Evolutionary conservation across 306 rosid genomes (phyloP).

Genomic region (Rosa lucieae): DNA sequence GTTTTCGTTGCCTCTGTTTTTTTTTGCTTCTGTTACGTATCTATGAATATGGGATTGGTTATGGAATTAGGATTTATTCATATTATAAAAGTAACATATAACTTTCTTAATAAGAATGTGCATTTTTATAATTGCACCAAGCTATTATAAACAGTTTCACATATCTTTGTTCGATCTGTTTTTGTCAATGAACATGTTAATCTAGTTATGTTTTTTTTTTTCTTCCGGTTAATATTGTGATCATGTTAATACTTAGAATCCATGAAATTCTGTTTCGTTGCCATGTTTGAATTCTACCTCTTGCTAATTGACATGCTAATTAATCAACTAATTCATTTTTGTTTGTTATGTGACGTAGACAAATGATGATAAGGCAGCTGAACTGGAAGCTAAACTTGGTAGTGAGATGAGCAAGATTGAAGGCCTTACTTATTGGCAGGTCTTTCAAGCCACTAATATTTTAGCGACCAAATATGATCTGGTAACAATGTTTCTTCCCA

Average conservation of each 20-base stretch:
- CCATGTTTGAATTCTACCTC: not conserved
- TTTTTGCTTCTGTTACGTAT: not conserved
- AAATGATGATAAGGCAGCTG: not conserved
- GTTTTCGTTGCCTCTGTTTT: not conserved
- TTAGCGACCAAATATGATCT: not conserved
- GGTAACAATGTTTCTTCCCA: not conserved
- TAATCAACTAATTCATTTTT: not conserved
- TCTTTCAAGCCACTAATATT: conserved; percentile 11
- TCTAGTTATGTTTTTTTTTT: not conserved
- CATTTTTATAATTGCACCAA: not conserved
- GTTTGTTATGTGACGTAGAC: not conserved
- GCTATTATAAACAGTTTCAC: not conserved
- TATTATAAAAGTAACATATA: not conserved
- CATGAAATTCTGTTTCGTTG: not conserved
- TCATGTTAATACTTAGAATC: not conserved
- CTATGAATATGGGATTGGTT: not conserved
- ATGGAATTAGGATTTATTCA: not conserved
- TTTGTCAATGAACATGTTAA: not conserved
- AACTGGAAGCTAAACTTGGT: not conserved
- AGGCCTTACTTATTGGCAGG: conserved; percentile 9
- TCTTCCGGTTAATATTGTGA: not conserved
- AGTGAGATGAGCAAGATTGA: conserved; percentile 8
- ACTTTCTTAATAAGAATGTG: not conserved
- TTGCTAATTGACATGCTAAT: not conserved
- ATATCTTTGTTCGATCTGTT: not conserved